Evolutionary conservation across 2,329 filamentous ascomycete species (phyloP).

Genomic region (Zopfia rhizophila): DNA sequence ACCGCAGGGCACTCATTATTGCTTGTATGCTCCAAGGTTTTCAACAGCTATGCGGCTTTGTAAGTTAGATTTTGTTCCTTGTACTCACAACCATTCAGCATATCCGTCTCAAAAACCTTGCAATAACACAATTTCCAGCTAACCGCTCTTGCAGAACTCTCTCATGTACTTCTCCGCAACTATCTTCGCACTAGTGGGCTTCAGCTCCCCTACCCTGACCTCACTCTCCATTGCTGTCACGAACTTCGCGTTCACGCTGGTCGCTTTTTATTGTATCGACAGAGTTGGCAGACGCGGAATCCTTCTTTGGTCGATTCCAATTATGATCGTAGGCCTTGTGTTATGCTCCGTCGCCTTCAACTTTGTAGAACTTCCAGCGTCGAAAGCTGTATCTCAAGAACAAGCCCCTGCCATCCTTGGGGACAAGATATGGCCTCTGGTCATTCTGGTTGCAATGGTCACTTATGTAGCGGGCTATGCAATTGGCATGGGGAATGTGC

Average conservation of each 20-base stretch:
- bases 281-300: conserved; percentile 64
- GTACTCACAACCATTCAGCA: not conserved
- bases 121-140: not conserved
- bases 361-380: conserved; percentile 63
- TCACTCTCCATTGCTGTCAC: conserved; percentile 57
- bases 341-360: conserved; percentile 78
- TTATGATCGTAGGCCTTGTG: conserved; percentile 81
- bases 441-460: conserved; percentile 80
- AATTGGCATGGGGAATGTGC: conserved; percentile 87
- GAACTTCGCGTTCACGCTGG: conserved; percentile 59
- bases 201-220: conserved; percentile 56
- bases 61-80: conserved; percentile 35
- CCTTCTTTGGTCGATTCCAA: conserved; percentile 81
- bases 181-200: conserved; percentile 59
- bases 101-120: not conserved
- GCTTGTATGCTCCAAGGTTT: conserved; percentile 87
- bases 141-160: conserved; percentile 46
- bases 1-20: conserved; percentile 80
- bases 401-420: conserved; percentile 26
- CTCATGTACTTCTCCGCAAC: conserved; percentile 62
- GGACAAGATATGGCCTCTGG: conserved; percentile 32
- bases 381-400: conserved; percentile 22
- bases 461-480: conserved; percentile 88
- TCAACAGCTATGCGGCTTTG: conserved; percentile 80
- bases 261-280: conserved; percentile 58